Evolutionary conservation across 805 yeast species (phyloP), one percentile per base, ranked within the genome.

Genomic region (Ogataea trehaloabstinens): DNA sequence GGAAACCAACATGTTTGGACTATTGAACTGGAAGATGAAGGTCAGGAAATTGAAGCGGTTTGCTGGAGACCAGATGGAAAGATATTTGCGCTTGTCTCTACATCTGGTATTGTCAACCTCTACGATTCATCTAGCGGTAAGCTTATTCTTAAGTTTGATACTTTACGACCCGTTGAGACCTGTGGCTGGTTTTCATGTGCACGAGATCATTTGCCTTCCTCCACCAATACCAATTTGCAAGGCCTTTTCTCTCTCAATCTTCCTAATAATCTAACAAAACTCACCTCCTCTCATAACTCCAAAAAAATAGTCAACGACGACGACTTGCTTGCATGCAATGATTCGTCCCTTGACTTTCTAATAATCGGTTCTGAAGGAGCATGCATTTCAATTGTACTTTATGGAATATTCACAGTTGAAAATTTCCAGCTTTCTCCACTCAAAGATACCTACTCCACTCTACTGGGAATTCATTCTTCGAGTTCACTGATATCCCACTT

Each of bases 1-100:
- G 56, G 56, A 11, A 58, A 61, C 33, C 61, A 63, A 38, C 42
- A 49, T 27, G 66, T 61, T 12, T 64, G 64, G 67, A 55, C 54
- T 17, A 42, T 58, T 11, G 55, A 53, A 25, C 34, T 48, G n/a
- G 51, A 48, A 6, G 44, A 35, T 8, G 51, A 45, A 11, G 47
- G 46, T 24, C 42, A 43, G 21, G 30, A 27, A 11, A 42, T 56
- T 2, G 52, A 41, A 24, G 34, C 40, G 17, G 27, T 60, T 2
- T 38, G 47, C 20, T 62, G 64, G 62, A 45, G 61, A 24, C 62
- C 60, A 1, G 63, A 58, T 38, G 67, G 67, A 1, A 56, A 57
- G 33, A 45, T 52, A 13, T 53, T 64, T 43, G 57, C 60, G 0
- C 40, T 60, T 15, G 41, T 55, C 2, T 51, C 61, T 2, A 37